Percentiles rank a stretch among this genome's conserved stretches.
Conservation (phyloP, 2,329 filamentous ascomycete genomes). For the Colletotrichum aenigma region DNA sequence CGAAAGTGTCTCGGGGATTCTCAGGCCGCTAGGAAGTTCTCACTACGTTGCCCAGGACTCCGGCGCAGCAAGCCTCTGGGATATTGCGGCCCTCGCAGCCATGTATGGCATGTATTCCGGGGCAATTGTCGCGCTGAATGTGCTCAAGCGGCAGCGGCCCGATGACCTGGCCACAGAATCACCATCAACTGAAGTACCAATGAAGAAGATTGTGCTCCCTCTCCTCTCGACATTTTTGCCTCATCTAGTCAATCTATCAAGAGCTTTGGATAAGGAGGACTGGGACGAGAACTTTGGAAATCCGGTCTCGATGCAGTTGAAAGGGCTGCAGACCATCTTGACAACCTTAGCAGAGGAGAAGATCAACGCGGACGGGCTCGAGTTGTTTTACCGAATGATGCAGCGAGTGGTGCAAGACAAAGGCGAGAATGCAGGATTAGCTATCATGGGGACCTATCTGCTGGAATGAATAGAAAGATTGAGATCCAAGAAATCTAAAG, state of each 20-base stretch:
- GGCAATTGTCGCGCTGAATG: constrained; percentile 24
- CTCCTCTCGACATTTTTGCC: constrained; percentile 28
- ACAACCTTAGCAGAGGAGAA: constrained; percentile 26
- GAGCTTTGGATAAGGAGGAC: constrained; percentile 23
- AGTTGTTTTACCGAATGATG: constrained; percentile 1
- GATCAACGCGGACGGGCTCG: constrained; percentile 17
- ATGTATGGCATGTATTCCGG: constrained; percentile 33
- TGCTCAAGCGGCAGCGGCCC: constrained; percentile 23
- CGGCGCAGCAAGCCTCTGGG: constrained; percentile 25
- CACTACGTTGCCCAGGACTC: constrained; percentile 23
- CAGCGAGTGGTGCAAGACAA: constrained; percentile 20
- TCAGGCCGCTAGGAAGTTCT: constrained; percentile 23
- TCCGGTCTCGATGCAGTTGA: constrained; percentile 28
- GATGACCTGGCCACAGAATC: neutral
- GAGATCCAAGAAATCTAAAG: too few relatives aligned
- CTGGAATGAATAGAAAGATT: neutral
- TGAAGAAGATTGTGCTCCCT: constrained; percentile 24
- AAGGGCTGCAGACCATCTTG: constrained; percentile 26
- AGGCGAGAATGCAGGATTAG: constrained; percentile 1
- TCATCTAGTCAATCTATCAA: constrained; percentile 24
- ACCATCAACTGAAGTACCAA: neutral
- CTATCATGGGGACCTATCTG: neutral
- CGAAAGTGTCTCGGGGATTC: neutral
- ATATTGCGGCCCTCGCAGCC: constrained; percentile 27
- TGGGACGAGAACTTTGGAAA: constrained; percentile 28